These are phyloP conservation scores for Phytophthora crassamura DNA, from an alignment of 352 stramenopile species.

Conservation along the genomic window DNA sequence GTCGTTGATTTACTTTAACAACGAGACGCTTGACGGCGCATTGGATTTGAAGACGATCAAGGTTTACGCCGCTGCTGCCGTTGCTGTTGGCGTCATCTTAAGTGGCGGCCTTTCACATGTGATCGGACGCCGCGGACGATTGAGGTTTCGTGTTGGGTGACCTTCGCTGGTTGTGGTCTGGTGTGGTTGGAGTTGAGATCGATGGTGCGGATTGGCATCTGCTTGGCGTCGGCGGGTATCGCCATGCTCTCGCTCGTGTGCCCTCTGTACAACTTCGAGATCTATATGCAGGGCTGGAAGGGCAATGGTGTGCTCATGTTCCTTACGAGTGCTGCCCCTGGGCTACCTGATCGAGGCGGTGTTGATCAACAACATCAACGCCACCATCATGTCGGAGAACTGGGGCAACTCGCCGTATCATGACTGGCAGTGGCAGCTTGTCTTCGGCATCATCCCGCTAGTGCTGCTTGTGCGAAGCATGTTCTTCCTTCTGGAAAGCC, in stretches of 20 bases:
- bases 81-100: constrained; percentile 56
- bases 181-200: constrained; percentile 74
- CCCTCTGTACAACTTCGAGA: constrained; percentile 89
- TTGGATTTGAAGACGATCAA: constrained; percentile 78
- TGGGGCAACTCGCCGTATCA: constrained; percentile 78
- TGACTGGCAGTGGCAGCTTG: no score
- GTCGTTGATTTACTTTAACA: constrained; percentile 87
- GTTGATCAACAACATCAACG: constrained; percentile 76
- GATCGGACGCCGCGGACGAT: constrained; percentile 77
- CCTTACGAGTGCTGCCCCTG: constrained; percentile 68
- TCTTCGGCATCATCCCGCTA: constrained; percentile 69
- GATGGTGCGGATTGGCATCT: constrained; percentile 76
- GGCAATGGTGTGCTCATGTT: constrained; percentile 90
- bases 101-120: constrained; percentile 58
- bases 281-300: constrained; percentile 88
- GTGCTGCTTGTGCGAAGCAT: constrained; percentile 63
- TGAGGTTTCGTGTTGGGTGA: constrained; percentile 59
- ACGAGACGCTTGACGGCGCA: constrained; percentile 44
- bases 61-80: constrained; percentile 67
- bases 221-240: constrained; percentile 67
- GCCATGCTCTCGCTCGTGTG: constrained; percentile 81
- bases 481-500: constrained; percentile 79
- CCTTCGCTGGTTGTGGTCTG: constrained; percentile 66
- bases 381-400: constrained; percentile 60
- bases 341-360: constrained; percentile 84